phyloP scores from a whole-genome alignment of 2,329 filamentous ascomycete genomes.

The Apiospora pterosperma region DNA sequence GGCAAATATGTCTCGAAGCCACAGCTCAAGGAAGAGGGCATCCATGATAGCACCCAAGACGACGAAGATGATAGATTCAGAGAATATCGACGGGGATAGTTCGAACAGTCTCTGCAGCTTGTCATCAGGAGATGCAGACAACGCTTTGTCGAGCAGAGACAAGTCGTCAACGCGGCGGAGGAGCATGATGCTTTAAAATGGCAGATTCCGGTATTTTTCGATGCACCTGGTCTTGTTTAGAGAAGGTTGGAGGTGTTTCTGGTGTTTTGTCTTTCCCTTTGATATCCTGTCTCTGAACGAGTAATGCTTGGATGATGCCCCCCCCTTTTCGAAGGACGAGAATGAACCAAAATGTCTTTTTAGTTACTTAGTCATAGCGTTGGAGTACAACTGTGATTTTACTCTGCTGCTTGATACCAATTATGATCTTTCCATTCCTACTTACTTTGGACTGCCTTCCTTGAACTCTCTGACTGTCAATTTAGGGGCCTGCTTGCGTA shows the following conservation, averaged over 20 bases:
- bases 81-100: slow-evolving; percentile 29
- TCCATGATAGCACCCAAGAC: slow-evolving; percentile 39
- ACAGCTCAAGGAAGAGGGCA: slow-evolving; percentile 34
- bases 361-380: slow-evolving; percentile 1
- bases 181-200: slow-evolving; percentile 56
- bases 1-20: slow-evolving; percentile 7
- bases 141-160: slow-evolving; percentile 20
- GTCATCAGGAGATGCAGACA: slow-evolving; percentile 23
- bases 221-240: background rate
- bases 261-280: slow-evolving; percentile 7
- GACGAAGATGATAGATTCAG: slow-evolving; percentile 25
- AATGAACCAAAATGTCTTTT: background rate
- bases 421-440: background rate
- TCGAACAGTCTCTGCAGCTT: slow-evolving; percentile 19
- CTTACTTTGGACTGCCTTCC: background rate
- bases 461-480: background rate
- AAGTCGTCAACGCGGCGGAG: slow-evolving; percentile 41
- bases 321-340: background rate
- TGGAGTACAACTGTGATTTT: slow-evolving; percentile 2
- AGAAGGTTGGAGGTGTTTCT: background rate
- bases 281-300: slow-evolving; percentile 5
- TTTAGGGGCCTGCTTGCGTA: background rate
- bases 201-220: background rate
- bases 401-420: background rate
- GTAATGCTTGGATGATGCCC: slow-evolving; percentile 2